A percentile compares a stretch with the other conserved stretches of the same genome.
Conservation (phyloP, 2,329 filamentous ascomycete genomes). For the Cryphonectria japonica region DNA sequence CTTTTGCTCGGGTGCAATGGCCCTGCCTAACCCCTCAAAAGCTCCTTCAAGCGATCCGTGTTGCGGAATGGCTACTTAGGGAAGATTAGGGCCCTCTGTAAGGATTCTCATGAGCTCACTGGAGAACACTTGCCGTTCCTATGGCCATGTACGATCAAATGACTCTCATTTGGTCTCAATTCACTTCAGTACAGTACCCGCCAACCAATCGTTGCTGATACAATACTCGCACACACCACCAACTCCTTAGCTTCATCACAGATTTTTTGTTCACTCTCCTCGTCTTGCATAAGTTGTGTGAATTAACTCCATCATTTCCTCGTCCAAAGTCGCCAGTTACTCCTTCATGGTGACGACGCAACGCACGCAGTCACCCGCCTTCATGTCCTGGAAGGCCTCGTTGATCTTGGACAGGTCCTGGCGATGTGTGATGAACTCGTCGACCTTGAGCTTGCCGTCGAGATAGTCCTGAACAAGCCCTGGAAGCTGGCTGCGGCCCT, state of each 20-base stretch:
- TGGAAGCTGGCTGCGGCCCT: slow-evolving; percentile 90
- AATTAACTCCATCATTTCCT: not conserved
- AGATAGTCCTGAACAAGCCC: slow-evolving; percentile 89
- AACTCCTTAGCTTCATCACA: slow-evolving; percentile 1
- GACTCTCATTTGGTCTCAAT: not conserved
- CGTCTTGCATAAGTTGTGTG: not conserved
- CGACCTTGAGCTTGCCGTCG: slow-evolving; percentile 88
- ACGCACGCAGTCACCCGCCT: slow-evolving; percentile 93
- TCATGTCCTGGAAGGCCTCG: slow-evolving; percentile 87
- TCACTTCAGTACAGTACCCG: not conserved
- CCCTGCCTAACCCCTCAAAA: too few species aligned
- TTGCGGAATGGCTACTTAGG: not conserved
- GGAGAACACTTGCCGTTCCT: not conserved
- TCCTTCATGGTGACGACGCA: slow-evolving; percentile 76
- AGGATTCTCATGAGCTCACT: not conserved
- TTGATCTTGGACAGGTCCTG: slow-evolving; percentile 85
- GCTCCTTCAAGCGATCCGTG: not conserved
- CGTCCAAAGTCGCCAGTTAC: slow-evolving; percentile 8
- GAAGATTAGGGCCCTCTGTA: not conserved
- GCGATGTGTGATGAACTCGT: slow-evolving; percentile 98
- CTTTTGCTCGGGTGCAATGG: too few species aligned
- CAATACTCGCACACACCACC: not conserved
- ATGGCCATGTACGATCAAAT: not conserved
- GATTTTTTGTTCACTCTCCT: not conserved
- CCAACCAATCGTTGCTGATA: not conserved